Base-by-base conservation (phyloP, 208 protist species). In the Crithidia acanthocephali region DNA sequence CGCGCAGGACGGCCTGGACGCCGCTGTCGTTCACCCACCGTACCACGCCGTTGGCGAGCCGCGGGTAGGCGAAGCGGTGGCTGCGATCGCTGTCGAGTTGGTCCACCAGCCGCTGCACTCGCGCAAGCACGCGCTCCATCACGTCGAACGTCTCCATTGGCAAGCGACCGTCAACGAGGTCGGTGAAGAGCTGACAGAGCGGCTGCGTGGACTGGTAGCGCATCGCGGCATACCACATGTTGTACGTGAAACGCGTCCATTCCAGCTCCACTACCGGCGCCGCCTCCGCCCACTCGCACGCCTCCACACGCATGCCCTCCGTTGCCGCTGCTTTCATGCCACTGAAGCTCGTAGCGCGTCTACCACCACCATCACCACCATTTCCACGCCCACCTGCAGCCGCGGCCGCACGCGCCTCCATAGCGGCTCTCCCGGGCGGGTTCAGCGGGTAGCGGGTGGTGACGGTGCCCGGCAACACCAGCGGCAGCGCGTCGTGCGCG, bases 171-270 rank as follows among this genome's bases (percentile, higher is more conserved):
- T 91, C 80, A 20, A 90, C 51, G 9, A 94, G 59, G 56, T 79
- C 70, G 9, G 87, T 44, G 50, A 94, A 92, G 30, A 91, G 74
- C 48, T 78, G 56, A 64, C 89, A 94, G 45, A 94, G 74, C 6
- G 89, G 89, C 72, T 94, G 82, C 35, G 73, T 60, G 9, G 68
- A 22, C 35, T 79, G 82, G 64, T 92, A 83, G 47, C 80, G 81
- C 66, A 86, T 76, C 57, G 85, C 75, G 16, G 64, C 50, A 52
- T 82, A 87, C 86, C 89, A 94, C 57, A 94, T 37, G 65, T 94
- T 94, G 76, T 94, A 94, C 15, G 73, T 81, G 35, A 83, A 87
- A 1, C 81, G 79, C 52, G 79, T 69, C 68, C 88, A 83, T 69
- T 94, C 86, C 32, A 92, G 32, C 71, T 90, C 86, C 28, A 87